Percentiles rank a stretch among this genome's conserved stretches.
These are phyloP conservation scores for Xylona heveae DNA, from an alignment of 495 filamentous ascomycete genomes.

Conservation along the genomic window DNA sequence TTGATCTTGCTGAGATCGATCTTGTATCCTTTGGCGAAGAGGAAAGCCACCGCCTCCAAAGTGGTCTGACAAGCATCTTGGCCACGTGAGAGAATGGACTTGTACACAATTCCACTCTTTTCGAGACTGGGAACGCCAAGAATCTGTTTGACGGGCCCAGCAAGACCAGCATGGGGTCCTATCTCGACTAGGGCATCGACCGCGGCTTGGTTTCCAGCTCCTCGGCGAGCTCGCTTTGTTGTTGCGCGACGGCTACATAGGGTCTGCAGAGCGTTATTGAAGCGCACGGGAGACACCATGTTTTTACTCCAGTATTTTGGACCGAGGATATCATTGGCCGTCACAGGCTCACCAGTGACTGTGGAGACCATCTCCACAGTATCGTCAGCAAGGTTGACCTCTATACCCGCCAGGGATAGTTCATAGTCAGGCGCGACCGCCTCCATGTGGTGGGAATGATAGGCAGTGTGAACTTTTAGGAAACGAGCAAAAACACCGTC, in stretches of 20 bases:
- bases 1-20: conserved; percentile 10
- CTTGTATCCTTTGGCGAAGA: conserved; percentile 9
- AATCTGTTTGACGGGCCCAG: conserved; percentile 15
- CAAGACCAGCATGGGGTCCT: conserved; percentile 22
- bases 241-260: too few species aligned
- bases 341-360: conserved; percentile 12
- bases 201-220: too few species aligned
- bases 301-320: conserved; percentile 17
- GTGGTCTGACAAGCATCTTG: too few species aligned
- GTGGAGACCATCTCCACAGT: too few species aligned
- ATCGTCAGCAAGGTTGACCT: too few species aligned
- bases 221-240: too few species aligned
- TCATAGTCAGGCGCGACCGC: not conserved
- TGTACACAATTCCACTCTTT: too few species aligned
- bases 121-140: conserved; percentile 7
- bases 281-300: conserved; percentile 15
- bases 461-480: conserved; percentile 21
- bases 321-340: conserved; percentile 5
- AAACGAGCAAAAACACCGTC: conserved; percentile 8
- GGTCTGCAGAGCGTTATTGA: conserved; percentile 16
- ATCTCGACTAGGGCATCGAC: conserved; percentile 21
- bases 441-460: conserved; percentile 23
- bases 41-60: too few species aligned
- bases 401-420: too few species aligned
- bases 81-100: conserved; percentile 13